Evolutionary conservation across 345 rosid genomes (phyloP).

Genomic region (Gossypium bickii): DNA sequence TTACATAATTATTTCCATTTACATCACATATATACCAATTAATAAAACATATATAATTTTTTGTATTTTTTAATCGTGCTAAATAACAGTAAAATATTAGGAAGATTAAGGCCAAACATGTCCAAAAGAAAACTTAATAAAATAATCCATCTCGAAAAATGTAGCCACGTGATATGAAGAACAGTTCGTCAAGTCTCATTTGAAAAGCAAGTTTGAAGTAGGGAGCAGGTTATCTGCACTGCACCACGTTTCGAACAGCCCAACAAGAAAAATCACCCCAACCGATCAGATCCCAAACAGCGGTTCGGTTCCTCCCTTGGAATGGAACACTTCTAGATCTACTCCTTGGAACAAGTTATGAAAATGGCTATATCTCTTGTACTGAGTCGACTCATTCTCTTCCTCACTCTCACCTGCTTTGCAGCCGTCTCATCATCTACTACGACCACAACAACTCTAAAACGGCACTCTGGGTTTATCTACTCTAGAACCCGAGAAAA

Average conservation of each 20-base stretch:
- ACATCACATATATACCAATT: no score
- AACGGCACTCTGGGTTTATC: conserved; percentile 43
- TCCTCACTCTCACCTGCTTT: conserved; percentile 24
- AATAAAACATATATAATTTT: no score
- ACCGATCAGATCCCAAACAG: conserved; percentile 32
- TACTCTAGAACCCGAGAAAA: conserved; percentile 67
- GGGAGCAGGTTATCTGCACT: not conserved
- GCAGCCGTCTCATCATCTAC: conserved; percentile 12
- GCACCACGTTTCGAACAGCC: conserved; percentile 7
- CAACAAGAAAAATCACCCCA: conserved; percentile 20
- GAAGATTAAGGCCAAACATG: conserved; percentile 8
- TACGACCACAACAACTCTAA: conserved; percentile 3
- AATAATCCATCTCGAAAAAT: conserved; percentile 13
- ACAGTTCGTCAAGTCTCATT: not conserved
- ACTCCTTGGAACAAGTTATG: not conserved
- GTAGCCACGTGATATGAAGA: not conserved
- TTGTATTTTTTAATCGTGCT: no score
- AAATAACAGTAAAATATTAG: not conserved
- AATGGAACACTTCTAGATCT: conserved; percentile 5
- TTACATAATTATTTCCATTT: no score
- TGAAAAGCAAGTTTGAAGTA: not conserved
- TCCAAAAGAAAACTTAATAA: not conserved
- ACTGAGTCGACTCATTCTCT: conserved; percentile 24
- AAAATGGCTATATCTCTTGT: conserved; percentile 20
- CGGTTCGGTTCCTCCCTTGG: conserved; percentile 6